Conservation (phyloP, 2,329 filamentous ascomycete species). For the Fusarium kyushuense region DNA sequence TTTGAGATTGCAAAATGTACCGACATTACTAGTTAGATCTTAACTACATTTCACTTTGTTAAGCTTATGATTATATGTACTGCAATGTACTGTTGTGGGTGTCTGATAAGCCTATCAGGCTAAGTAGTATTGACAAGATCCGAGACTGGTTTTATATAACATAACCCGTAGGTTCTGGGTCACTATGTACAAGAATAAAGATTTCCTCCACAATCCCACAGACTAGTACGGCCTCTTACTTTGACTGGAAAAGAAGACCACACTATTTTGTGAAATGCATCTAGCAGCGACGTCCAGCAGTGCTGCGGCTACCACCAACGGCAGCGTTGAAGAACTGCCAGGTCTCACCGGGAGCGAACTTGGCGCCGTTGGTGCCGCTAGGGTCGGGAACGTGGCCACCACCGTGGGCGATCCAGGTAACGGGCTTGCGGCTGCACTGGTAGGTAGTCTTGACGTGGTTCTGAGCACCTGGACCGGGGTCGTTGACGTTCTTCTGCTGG, state of each 20-base stretch:
- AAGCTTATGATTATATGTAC: background rate
- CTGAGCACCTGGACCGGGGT: slow-evolving; percentile 35
- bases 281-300: slow-evolving; percentile 12
- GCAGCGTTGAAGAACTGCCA: slow-evolving; percentile 45
- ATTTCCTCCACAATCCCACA: background rate
- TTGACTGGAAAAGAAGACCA: background rate
- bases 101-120: background rate
- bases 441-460: slow-evolving; percentile 48
- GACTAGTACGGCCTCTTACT: background rate
- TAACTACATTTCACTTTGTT: background rate
- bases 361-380: slow-evolving; percentile 27
- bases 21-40: background rate
- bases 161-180: slow-evolving; percentile 1
- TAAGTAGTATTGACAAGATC: background rate
- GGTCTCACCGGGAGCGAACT: slow-evolving; percentile 40
- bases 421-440: slow-evolving; percentile 45
- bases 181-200: slow-evolving; percentile 22
- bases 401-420: slow-evolving; percentile 49
- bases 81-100: background rate
- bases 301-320: slow-evolving; percentile 6
- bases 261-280: background rate
- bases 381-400: slow-evolving; percentile 46
- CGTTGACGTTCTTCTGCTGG: slow-evolving; percentile 41
- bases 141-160: background rate
- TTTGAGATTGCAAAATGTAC: background rate